Base-by-base conservation (phyloP, 768 basidiomycete genomes). In the Amanita molliuscula region DNA sequence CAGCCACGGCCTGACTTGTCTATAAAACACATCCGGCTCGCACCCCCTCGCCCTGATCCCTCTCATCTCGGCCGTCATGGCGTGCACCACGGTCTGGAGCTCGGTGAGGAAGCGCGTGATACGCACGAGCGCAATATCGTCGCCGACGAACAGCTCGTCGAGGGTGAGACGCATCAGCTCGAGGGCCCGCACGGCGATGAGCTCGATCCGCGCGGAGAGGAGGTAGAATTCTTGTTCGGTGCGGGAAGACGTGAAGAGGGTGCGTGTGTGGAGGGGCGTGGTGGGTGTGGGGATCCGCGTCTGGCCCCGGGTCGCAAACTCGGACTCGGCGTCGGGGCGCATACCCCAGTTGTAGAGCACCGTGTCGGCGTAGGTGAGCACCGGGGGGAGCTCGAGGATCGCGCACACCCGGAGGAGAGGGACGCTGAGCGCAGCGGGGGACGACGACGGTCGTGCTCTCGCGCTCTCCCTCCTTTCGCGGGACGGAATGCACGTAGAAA, bases 171-270 rank as follows among this genome's bases (percentile, higher is more conserved):
- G 79, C 88, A 96, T 94, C 47, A 93, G 70, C 34, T 81, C 74
- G n/a, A 97, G 79, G 0, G 85, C 88, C 45, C 83, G 78, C 1
- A 87, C 89, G 10, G 92, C 93, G 21, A 78, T 76, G 15, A 95
- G 74, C 62, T 97, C 94, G 58, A 93, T 88, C 1, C 87, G 78
- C 1, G 89, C 81, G 0, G 91, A 92, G 40, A 82, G 75, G 42
- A 95, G 74, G 67, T 88, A 96, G 60, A 97, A 97, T 53, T 88
- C 86, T 46, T 79, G 75, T 62, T 97, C 94, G 59, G 91, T 88
- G 16, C 64, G 64, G 4, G 84, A 84, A 18, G 77, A 75, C 1
- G 94, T 92, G 69, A 96, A 95, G 37, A 78, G 67, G 1, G 82
- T 82, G 53, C 73, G 71, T 52, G 74, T 77, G 38, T 75, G 75